Conservation (phyloP, 306 rosid genomes). For the Lagenaria siceraria region DNA sequence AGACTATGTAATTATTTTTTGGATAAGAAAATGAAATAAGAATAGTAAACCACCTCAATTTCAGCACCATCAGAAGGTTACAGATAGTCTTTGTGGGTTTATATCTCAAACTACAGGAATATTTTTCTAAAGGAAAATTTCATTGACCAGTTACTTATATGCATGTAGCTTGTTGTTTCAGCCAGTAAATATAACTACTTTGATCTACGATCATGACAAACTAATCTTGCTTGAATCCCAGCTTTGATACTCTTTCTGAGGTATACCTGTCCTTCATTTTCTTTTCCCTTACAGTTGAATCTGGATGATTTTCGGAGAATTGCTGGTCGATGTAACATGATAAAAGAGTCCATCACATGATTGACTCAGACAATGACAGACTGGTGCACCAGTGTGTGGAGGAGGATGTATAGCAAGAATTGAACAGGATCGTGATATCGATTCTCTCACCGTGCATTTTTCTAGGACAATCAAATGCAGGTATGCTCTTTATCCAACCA, state of each 20-base stretch:
- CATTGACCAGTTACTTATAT: not conserved
- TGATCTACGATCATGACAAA: not conserved
- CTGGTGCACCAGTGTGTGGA: not conserved
- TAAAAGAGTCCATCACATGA: slow-evolving; percentile 34
- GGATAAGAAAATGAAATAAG: not conserved
- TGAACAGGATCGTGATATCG: not conserved
- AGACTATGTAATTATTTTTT: not conserved
- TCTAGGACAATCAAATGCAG: not conserved
- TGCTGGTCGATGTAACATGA: slow-evolving; percentile 68
- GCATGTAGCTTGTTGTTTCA: not conserved
- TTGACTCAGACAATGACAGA: not conserved
- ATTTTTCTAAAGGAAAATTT: not conserved
- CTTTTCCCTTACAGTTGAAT: slow-evolving; percentile 42
- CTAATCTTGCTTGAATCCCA: not conserved
- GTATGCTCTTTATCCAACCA: not conserved
- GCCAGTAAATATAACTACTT: not conserved
- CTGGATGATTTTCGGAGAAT: slow-evolving; percentile 71
- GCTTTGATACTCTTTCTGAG: not conserved
- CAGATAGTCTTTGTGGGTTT: not conserved
- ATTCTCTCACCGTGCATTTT: not conserved
- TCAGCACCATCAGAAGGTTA: not conserved
- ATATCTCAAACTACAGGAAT: not conserved
- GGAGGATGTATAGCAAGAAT: not conserved
- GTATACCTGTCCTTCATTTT: not conserved
- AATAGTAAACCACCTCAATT: not conserved